Percentiles rank a stretch among this genome's conserved stretches.
phyloP scores from a whole-genome alignment of 176 grass and related monocot species.

The Oryza officinalis region DNA sequence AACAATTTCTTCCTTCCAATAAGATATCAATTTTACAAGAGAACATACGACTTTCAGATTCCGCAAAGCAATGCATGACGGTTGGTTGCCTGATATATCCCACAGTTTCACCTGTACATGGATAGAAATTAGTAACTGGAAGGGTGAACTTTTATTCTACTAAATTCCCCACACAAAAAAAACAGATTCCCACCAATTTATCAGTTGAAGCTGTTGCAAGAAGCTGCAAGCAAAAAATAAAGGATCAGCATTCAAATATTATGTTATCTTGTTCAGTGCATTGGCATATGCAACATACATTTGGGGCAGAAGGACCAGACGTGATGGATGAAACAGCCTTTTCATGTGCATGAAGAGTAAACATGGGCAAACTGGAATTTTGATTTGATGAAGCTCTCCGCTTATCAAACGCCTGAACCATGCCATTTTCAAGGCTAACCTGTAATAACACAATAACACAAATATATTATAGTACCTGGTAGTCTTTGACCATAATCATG shows the following conservation, averaged over 20 bases:
- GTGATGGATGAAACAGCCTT: slow-evolving; percentile 62
- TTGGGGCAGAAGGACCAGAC: slow-evolving; percentile 42
- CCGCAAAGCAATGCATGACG: slow-evolving; percentile 58
- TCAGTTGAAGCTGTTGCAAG: slow-evolving; percentile 65
- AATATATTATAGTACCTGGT: neutral
- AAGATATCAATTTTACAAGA: neutral
- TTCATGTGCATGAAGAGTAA: slow-evolving; percentile 80
- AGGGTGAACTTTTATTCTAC: no score
- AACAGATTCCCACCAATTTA: slow-evolving; percentile 47
- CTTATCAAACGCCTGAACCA: slow-evolving; percentile 81
- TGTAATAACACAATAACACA: slow-evolving; percentile 17
- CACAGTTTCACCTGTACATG: slow-evolving; percentile 64
- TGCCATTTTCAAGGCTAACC: slow-evolving; percentile 90
- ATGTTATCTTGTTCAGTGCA: no score
- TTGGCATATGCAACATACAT: slow-evolving; percentile 29
- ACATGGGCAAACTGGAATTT: slow-evolving; percentile 44
- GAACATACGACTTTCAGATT: slow-evolving; percentile 56
- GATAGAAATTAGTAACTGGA: no score
- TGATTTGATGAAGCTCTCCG: slow-evolving; percentile 61
- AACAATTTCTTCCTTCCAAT: neutral
- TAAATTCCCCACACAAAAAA: neutral
- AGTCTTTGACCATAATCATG: neutral
- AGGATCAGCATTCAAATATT: no score
- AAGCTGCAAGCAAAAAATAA: slow-evolving; percentile 38
- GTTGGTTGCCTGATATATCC: slow-evolving; percentile 62